Base-by-base conservation (phyloP, 1,284 basidiomycete species). In the Marasmius tenuissimus region DNA sequence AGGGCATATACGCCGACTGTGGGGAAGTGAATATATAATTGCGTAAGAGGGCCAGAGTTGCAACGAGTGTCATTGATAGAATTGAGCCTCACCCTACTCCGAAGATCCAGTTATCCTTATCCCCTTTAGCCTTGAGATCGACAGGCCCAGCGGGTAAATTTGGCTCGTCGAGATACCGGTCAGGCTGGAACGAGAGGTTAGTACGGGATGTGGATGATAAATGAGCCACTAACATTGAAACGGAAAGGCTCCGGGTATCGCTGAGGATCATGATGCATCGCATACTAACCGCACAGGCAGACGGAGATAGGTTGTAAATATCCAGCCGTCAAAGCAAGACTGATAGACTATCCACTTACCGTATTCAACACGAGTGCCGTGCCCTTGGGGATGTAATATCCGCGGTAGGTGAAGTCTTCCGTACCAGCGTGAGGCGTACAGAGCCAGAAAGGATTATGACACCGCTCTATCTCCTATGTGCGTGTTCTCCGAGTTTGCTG, bases 41-140 rank as follows among this genome's bases (percentile, higher is more conserved):
- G 16, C n/a, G 20, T 14, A 18, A 47, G 45, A 56, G n/a, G 20
- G 10, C 35, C 3, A 18, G 10, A 34, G 9, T 20, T 51, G n/a
- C 22, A 27, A 4, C 27, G 27, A 27, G 20, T n/a, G 14, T 18
- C 33, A 34, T 0, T 12, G 6, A 11, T 27, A 22, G 50, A 57
- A 34, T 56, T 16, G 14, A 68, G 35, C 33, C 71, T 42, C 63
- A 76, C 71, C 73, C 71, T 1, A 71, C 74, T 38, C 77, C 77
- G 58, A 80, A 80, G 59, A 73, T 71, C 76, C 76, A 81, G 59
- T 81, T 78, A 62, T 82, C 80, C 48, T 79, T 72, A 60, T 78
- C 71, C 66, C 74, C 71, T 5, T 74, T 68, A 61, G 81, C 70
- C 1, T 72, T 57, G 38, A 78, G 68, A 38, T 78, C 78, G 4